These are phyloP conservation scores for Antarctomyces pellizariae DNA, from an alignment of 495 filamentous ascomycete species.

Conservation along the genomic window DNA sequence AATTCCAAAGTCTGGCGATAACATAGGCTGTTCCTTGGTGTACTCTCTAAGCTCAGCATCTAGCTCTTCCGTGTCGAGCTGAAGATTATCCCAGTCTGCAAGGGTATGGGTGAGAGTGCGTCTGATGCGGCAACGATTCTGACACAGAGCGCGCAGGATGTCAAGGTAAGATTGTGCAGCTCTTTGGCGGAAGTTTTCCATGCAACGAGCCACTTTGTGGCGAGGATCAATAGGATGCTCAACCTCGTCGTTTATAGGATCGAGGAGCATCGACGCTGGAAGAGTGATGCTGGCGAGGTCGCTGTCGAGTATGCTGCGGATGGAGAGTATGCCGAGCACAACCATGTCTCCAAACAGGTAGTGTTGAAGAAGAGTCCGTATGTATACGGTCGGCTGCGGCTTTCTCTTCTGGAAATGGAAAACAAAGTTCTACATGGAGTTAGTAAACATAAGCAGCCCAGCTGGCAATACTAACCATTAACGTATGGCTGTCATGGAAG, in stretches of 20 bases:
- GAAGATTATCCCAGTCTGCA: slow-evolving; percentile 63
- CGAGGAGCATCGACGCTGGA: slow-evolving; percentile 43
- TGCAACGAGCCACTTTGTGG: slow-evolving; percentile 47
- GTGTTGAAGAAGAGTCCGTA: slow-evolving; percentile 56
- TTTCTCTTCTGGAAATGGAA: slow-evolving; percentile 52
- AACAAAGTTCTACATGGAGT: slow-evolving; percentile 31
- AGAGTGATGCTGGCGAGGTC: slow-evolving; percentile 58
- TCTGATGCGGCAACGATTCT: slow-evolving; percentile 74
- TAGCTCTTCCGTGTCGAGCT: slow-evolving; percentile 59
- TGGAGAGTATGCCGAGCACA: slow-evolving; percentile 37
- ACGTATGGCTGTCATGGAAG: slow-evolving; percentile 41
- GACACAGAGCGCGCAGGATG: slow-evolving; percentile 57
- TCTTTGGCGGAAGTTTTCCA: slow-evolving; percentile 59
- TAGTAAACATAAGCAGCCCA: slow-evolving; percentile 1
- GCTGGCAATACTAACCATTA: slow-evolving; percentile 24
- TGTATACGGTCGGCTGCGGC: slow-evolving; percentile 63
- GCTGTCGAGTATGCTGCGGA: slow-evolving; percentile 52
- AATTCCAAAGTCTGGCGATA: slow-evolving; percentile 8
- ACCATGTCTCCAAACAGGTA: slow-evolving; percentile 49
- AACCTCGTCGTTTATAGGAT: slow-evolving; percentile 46
- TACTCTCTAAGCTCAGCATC: slow-evolving; percentile 45
- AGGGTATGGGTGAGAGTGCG: slow-evolving; percentile 64
- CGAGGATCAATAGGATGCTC: slow-evolving; percentile 59
- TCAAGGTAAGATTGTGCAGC: slow-evolving; percentile 60
- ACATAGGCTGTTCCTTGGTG: slow-evolving; percentile 34